A percentile compares a stretch with the other conserved stretches of the same genome.
phyloP scores from a whole-genome alignment of 2,329 filamentous ascomycete genomes.

The Pyricularia grisea region DNA sequence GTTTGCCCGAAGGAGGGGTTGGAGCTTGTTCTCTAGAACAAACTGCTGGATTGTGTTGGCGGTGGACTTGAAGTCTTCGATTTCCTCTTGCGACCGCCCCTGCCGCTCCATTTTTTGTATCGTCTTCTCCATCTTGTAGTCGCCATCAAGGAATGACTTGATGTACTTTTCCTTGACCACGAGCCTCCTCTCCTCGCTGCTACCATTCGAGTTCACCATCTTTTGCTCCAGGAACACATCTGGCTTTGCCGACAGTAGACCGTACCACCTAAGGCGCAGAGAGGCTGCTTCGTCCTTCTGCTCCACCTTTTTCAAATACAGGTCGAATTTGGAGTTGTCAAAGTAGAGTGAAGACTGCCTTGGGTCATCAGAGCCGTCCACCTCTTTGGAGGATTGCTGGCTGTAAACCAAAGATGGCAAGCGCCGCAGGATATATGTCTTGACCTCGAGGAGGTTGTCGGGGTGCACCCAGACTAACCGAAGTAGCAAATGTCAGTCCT shows the following conservation, averaged over 20 bases:
- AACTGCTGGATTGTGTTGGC: slow-evolving; percentile 73
- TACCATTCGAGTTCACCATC: slow-evolving; percentile 65
- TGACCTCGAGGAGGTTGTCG: slow-evolving; percentile 93
- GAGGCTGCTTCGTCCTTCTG: slow-evolving; percentile 68
- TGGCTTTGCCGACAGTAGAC: slow-evolving; percentile 67
- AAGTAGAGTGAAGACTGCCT: slow-evolving; percentile 95
- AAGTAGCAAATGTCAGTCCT: not conserved
- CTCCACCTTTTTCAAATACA: slow-evolving; percentile 81
- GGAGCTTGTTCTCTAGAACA: slow-evolving; percentile 65
- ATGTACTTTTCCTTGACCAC: slow-evolving; percentile 92
- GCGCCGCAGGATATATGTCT: slow-evolving; percentile 86
- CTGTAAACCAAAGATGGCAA: slow-evolving; percentile 91
- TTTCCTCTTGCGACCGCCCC: slow-evolving; percentile 55
- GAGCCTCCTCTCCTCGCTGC: slow-evolving; percentile 71
- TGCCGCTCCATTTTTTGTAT: slow-evolving; percentile 78
- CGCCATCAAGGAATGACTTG: slow-evolving; percentile 72
- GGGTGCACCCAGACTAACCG: slow-evolving; percentile 73
- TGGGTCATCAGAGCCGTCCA: slow-evolving; percentile 74
- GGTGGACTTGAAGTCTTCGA: slow-evolving; percentile 60
- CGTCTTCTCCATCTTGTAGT: slow-evolving; percentile 88
- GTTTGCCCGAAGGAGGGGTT: slow-evolving; percentile 83
- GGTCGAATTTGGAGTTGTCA: slow-evolving; percentile 74
- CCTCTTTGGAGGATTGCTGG: slow-evolving; percentile 71
- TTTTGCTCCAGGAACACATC: slow-evolving; percentile 88
- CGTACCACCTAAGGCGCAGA: slow-evolving; percentile 84